A percentile compares a stretch with the other conserved stretches of the same genome.
Conservation (phyloP, 2,329 filamentous ascomycete species). For the Fusarium transvaalense region DNA sequence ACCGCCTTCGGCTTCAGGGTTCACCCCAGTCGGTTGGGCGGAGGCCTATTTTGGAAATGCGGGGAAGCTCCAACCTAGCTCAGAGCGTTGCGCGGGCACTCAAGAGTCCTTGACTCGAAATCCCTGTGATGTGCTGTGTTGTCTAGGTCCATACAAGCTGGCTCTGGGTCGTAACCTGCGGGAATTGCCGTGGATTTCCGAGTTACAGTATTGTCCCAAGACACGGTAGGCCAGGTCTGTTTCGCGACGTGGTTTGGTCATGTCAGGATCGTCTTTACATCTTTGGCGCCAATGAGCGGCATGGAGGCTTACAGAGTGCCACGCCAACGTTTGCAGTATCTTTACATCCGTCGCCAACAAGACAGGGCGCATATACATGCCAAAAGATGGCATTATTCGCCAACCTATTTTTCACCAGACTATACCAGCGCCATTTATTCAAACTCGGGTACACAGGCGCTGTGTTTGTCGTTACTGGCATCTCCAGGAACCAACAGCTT, state of each 20-base stretch:
- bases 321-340: neutral
- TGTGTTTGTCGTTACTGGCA: no score
- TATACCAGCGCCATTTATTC: no score
- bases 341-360: neutral
- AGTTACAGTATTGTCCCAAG: neutral
- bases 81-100: constrained; percentile 11
- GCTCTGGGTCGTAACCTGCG: neutral
- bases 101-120: constrained; percentile 35
- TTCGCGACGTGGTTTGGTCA: neutral
- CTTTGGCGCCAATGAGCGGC: neutral
- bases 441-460: no score
- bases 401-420: no score
- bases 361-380: no score
- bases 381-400: no score
- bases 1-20: constrained; percentile 37
- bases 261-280: neutral
- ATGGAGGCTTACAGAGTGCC: neutral
- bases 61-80: constrained; percentile 39
- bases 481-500: neutral
- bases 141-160: neutral
- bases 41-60: constrained; percentile 42
- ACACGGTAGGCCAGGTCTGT: neutral
- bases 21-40: constrained; percentile 46
- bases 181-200: neutral
- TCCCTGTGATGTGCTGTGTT: constrained; percentile 15